Evolutionary conservation across 306 rosid species (phyloP), one percentile per base, ranked within the genome.

Genomic region (Calophaca sinica): DNA sequence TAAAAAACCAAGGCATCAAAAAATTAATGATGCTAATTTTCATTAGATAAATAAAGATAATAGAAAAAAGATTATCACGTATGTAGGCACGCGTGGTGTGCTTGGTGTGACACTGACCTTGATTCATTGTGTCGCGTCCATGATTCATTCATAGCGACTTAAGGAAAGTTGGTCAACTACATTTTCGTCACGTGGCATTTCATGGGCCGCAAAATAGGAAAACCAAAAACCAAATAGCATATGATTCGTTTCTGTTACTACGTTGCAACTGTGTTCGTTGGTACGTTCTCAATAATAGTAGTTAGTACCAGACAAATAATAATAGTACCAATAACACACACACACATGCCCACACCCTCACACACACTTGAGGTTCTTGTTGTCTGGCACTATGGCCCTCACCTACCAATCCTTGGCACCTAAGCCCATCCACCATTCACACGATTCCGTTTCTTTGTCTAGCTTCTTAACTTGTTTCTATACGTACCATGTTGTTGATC

Each of bases 171-270:
- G 67, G 51, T 52, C n/a, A 71, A 53, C 73, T 9, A 61, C 5
- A 52, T 62, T 71, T 51, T 42, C 2, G 28, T 51, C 72, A 62
- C 54, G 80, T 80, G 77, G 84, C 77, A 52, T 29, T 41, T 51
- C 11, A 28, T 6, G 8, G 51, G 12, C 76, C 80, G 36, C 32
- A 13, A 28, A 73, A 4, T 45, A 50, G 9, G 33, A 13, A 58
- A 38, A 60, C 11, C 4, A 5, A 20, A 14, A 32, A 3, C 36
- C 36, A 33, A 33, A 33, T 33, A 7, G 8, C 59, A 31, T 12
- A 68, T 48, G 35, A 20, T 45, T 76, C 1, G 32, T 10, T 55
- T 70, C 12, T 53, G 77, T 44, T 13, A 31, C 10, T 9, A 3
- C 26, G 26, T 50, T 29, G 41, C 41, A 60, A 63, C 61, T 5